Evolutionary conservation across 352 stramenopile species (phyloP).

Genomic region (Phytophthora pluvialis): DNA sequence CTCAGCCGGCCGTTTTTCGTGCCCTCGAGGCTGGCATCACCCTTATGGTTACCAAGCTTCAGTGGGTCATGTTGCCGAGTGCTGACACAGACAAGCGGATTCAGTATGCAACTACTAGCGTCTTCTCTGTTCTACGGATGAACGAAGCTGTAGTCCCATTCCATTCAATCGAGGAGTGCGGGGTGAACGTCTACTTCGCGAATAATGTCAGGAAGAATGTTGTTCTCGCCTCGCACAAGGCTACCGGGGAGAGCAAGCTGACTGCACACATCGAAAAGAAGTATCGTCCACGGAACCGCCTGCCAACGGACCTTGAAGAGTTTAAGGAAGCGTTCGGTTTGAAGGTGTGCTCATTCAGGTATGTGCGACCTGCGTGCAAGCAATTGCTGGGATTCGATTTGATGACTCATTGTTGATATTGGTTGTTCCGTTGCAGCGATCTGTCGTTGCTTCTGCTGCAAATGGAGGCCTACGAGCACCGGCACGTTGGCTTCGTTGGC

Average conservation of each 20-base stretch:
- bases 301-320: slow-evolving; percentile 24
- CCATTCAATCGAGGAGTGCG: slow-evolving; percentile 45
- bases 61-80: slow-evolving; percentile 39
- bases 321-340: slow-evolving; percentile 37
- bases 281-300: slow-evolving; percentile 34
- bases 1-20: slow-evolving; percentile 52
- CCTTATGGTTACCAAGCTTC: slow-evolving; percentile 66
- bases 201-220: slow-evolving; percentile 33
- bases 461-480: slow-evolving; percentile 38
- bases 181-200: slow-evolving; percentile 44
- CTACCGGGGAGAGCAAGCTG: slow-evolving; percentile 33
- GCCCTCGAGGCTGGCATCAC: slow-evolving; percentile 54
- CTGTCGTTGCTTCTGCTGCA: slow-evolving; percentile 16
- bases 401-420: slow-evolving; percentile 5
- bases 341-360: slow-evolving; percentile 41
- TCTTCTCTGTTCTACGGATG: slow-evolving; percentile 46
- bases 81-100: slow-evolving; percentile 18
- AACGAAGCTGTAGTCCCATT: slow-evolving; percentile 48
- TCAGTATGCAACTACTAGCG: slow-evolving; percentile 53
- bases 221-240: slow-evolving; percentile 12
- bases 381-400: slow-evolving; percentile 1
- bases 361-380: not conserved
- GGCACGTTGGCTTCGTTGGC: slow-evolving; percentile 39
- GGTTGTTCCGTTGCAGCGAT: slow-evolving; percentile 22
- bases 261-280: slow-evolving; percentile 32